Percentiles rank a stretch among this genome's conserved stretches.
These are phyloP conservation scores for Ulmus americana DNA, from an alignment of 331 rosid species.

Conservation along the genomic window DNA sequence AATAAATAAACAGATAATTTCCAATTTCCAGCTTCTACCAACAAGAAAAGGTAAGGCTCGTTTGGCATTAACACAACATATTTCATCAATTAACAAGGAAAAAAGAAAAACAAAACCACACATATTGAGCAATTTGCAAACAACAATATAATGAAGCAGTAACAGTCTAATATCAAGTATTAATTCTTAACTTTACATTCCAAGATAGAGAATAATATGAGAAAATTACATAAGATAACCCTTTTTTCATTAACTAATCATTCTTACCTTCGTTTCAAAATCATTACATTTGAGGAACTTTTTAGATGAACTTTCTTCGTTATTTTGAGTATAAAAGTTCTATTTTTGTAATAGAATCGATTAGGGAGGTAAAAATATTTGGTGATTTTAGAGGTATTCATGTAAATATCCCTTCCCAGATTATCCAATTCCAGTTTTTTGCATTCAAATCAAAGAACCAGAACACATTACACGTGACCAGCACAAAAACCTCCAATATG, in stretches of 20 bases:
- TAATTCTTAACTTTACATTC: not conserved
- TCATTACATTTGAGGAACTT: no score
- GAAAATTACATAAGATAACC: no score
- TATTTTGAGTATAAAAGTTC: no score
- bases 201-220: no score
- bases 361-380: no score
- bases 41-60: not conserved
- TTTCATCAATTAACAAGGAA: not conserved
- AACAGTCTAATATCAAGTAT: not conserved
- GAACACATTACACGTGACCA: not conserved
- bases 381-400: no score
- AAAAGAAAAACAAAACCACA: not conserved
- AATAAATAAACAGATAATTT: not conserved
- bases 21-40: not conserved
- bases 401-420: not conserved
- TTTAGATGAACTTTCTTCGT: no score
- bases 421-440: not conserved
- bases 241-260: no score
- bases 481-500: not conserved
- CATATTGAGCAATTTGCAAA: no score
- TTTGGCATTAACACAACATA: not conserved
- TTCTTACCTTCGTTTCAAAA: no score
- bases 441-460: not conserved
- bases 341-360: no score
- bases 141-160: no score